A percentile compares a stretch with the other conserved stretches of the same genome.
These are phyloP conservation scores for Diutina rugosa DNA, from an alignment of 1,139 yeast species.

Conservation along the genomic window DNA sequence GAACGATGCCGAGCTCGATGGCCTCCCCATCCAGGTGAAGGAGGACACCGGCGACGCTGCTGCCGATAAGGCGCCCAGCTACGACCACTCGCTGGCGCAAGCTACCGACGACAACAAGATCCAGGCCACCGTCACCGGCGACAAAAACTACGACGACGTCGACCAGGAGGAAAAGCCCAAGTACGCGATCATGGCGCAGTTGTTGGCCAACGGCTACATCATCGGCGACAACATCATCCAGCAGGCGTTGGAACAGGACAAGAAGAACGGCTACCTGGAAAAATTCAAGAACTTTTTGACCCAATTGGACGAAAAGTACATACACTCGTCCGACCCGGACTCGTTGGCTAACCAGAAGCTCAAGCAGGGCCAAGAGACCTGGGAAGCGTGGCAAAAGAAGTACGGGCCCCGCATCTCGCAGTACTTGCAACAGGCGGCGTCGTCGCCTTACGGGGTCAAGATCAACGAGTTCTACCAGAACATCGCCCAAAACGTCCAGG, in stretches of 20 bases:
- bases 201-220: constrained; percentile 58
- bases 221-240: constrained; percentile 51
- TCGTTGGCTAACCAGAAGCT: constrained; percentile 6
- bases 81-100: constrained; percentile 7
- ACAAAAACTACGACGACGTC: constrained; percentile 34
- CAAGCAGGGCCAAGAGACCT: constrained; percentile 7
- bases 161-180: constrained; percentile 73
- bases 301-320: constrained; percentile 46
- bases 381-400: constrained; percentile 5
- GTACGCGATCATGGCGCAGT: constrained; percentile 63
- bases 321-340: constrained; percentile 39
- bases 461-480: constrained; percentile 39
- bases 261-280: constrained; percentile 47
- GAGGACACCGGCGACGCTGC: constrained; percentile 12
- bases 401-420: constrained; percentile 20
- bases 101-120: constrained; percentile 13
- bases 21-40: constrained; percentile 34
- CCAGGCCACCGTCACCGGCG: constrained; percentile 16
- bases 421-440: constrained; percentile 36
- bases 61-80: constrained; percentile 5
- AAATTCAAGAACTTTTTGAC: constrained; percentile 44
- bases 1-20: constrained; percentile 64
- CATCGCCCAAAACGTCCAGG: constrained; percentile 42
- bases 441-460: constrained; percentile 33
- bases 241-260: constrained; percentile 49